These are phyloP conservation scores for Rhodotorula mucilaginosa DNA, from an alignment of 1,284 basidiomycete genomes.

Conservation along the genomic window DNA sequence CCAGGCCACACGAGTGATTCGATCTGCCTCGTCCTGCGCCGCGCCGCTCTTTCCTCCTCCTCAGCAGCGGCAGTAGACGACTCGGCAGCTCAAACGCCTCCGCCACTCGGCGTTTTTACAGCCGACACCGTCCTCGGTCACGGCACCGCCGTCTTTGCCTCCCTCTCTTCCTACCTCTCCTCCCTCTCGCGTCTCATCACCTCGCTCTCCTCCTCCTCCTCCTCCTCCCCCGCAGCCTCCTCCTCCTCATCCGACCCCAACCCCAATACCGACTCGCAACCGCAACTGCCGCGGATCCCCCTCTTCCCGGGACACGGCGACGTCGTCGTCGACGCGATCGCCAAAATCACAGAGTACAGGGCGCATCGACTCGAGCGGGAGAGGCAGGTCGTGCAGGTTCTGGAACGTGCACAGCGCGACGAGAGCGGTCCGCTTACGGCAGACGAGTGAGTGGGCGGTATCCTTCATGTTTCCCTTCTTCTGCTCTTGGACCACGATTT, in stretches of 20 bases:
- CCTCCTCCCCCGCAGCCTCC: constrained; percentile 16
- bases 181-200: constrained; percentile 60
- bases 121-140: constrained; percentile 89
- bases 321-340: constrained; percentile 60
- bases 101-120: constrained; percentile 66
- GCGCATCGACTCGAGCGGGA: constrained; percentile 79
- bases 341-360: constrained; percentile 68
- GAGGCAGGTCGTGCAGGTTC: constrained; percentile 66
- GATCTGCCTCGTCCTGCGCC: constrained; percentile 52
- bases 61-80: neutral
- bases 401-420: constrained; percentile 48
- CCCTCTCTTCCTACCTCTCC: constrained; percentile 64
- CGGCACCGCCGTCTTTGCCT: constrained; percentile 86
- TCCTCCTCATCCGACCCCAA: constrained; percentile 36
- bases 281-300: constrained; percentile 33
- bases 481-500: too few species aligned
- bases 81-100: neutral
- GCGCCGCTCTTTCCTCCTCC: constrained; percentile 33
- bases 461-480: too few species aligned
- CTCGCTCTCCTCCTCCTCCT: constrained; percentile 53
- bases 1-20: constrained; percentile 92
- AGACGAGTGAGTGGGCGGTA: constrained; percentile 17
- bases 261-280: constrained; percentile 4
- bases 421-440: constrained; percentile 15
- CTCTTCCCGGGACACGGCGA: constrained; percentile 89